Evolutionary conservation across 2,329 filamentous ascomycete genomes (phyloP).

Genomic region (Zymoseptoria pseudotritici): DNA sequence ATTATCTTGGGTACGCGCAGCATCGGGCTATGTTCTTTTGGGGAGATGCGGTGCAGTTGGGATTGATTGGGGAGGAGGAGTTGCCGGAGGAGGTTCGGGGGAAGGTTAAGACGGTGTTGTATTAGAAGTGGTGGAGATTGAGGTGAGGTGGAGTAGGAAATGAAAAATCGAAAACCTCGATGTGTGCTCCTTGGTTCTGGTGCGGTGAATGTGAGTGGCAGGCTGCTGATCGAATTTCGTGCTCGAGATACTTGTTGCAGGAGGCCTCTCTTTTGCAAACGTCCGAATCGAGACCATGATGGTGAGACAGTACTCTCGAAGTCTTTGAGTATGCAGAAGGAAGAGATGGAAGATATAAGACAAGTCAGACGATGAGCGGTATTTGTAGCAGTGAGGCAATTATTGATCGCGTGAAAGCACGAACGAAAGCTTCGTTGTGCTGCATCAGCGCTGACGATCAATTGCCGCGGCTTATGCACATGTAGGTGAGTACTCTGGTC

Average conservation of each 20-base stretch:
- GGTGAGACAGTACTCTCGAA: too few species aligned
- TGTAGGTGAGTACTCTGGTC: too few species aligned
- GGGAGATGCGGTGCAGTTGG: constrained; percentile 76
- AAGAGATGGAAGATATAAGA: too few species aligned
- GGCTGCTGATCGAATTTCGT: too few species aligned
- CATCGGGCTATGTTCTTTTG: constrained; percentile 89
- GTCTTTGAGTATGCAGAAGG: too few species aligned
- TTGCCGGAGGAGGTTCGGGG: constrained; percentile 60
- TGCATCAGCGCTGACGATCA: neutral
- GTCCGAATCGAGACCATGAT: too few species aligned
- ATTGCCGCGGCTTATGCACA: too few species aligned
- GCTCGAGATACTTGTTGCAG: too few species aligned
- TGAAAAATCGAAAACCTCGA: neutral
- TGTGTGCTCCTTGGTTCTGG: neutral
- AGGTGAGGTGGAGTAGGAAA: neutral
- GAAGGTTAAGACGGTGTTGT: constrained; percentile 63
- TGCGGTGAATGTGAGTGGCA: neutral
- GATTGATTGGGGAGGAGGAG: constrained; percentile 67
- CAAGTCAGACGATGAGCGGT: too few species aligned
- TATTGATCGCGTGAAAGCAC: neutral
- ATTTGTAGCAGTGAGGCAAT: neutral
- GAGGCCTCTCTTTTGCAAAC: too few species aligned
- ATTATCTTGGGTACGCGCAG: constrained; percentile 87
- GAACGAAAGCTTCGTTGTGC: neutral
- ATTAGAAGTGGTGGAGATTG: constrained; percentile 33